Conservation (phyloP, 2,329 filamentous ascomycete genomes). For the Aspergillus luchuensis region DNA sequence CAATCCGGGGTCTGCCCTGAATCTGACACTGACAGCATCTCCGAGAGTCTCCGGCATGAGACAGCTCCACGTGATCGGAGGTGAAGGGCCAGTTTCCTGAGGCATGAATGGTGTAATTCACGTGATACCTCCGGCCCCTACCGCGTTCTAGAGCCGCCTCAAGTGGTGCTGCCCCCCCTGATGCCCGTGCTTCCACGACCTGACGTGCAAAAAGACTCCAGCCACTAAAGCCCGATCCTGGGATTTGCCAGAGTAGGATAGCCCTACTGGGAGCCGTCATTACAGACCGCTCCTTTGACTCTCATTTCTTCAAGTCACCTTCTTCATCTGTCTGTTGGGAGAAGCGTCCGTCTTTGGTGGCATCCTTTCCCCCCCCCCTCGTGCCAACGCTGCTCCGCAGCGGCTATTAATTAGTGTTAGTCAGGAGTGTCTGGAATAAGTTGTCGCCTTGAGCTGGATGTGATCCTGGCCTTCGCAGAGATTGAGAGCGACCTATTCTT, state of each 20-base stretch:
- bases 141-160: slow-evolving; percentile 27
- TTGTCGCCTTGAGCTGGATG: slow-evolving; percentile 4
- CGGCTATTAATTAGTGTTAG: slow-evolving; percentile 20
- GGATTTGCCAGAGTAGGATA: slow-evolving; percentile 8
- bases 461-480: neutral
- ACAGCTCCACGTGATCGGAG: slow-evolving; percentile 13
- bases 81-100: neutral
- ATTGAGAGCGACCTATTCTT: neutral
- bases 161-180: slow-evolving; percentile 18
- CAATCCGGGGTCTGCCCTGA: neutral
- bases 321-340: neutral
- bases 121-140: slow-evolving; percentile 18
- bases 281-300: neutral
- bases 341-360: neutral
- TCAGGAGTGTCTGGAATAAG: slow-evolving; percentile 22
- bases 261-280: slow-evolving; percentile 12
- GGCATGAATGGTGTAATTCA: slow-evolving; percentile 1
- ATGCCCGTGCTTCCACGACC: slow-evolving; percentile 21
- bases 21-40: no score
- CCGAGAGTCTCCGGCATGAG: neutral
- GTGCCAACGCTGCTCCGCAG: slow-evolving; percentile 27
- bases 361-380: slow-evolving; percentile 14
- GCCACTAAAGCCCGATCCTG: slow-evolving; percentile 10
- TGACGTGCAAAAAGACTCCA: slow-evolving; percentile 16
- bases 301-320: neutral